These are phyloP conservation scores for Hypoxylon perforatum DNA, from an alignment of 495 filamentous ascomycete genomes.

Conservation along the genomic window DNA sequence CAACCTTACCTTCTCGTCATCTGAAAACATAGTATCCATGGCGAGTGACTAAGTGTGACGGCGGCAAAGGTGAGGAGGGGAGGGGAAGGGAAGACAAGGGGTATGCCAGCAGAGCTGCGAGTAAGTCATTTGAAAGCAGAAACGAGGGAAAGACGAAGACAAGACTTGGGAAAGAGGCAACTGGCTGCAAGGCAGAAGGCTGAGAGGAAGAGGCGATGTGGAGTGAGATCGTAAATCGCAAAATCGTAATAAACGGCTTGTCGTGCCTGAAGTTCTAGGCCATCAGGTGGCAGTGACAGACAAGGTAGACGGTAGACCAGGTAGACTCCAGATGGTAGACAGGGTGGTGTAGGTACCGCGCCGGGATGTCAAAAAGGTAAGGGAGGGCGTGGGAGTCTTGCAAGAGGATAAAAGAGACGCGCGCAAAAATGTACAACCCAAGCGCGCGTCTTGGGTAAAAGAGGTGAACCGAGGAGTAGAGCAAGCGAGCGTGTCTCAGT, in stretches of 20 bases:
- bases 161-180: constrained; percentile 24
- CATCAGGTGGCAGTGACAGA: constrained; percentile 42
- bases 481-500: constrained; percentile 47
- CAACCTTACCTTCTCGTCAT: constrained; percentile 59
- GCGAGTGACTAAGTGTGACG: constrained; percentile 43
- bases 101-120: constrained; percentile 47
- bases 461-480: constrained; percentile 39
- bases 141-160: constrained; percentile 33
- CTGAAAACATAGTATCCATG: constrained; percentile 61
- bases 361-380: constrained; percentile 35
- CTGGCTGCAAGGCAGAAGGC: constrained; percentile 33
- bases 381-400: constrained; percentile 40
- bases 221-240: constrained; percentile 30
- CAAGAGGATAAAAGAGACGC: constrained; percentile 46
- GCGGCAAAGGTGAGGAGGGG: constrained; percentile 45
- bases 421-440: constrained; percentile 45
- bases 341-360: constrained; percentile 38
- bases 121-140: constrained; percentile 55
- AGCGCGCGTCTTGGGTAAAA: constrained; percentile 46
- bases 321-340: constrained; percentile 40
- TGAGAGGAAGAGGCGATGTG: constrained; percentile 41
- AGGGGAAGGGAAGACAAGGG: constrained; percentile 44
- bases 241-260: constrained; percentile 39
- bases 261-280: constrained; percentile 43
- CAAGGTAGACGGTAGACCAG: constrained; percentile 39